These are phyloP conservation scores for Penicillium sp. DNA, from an alignment of 2,329 filamentous ascomycete species.

Conservation along the genomic window DNA sequence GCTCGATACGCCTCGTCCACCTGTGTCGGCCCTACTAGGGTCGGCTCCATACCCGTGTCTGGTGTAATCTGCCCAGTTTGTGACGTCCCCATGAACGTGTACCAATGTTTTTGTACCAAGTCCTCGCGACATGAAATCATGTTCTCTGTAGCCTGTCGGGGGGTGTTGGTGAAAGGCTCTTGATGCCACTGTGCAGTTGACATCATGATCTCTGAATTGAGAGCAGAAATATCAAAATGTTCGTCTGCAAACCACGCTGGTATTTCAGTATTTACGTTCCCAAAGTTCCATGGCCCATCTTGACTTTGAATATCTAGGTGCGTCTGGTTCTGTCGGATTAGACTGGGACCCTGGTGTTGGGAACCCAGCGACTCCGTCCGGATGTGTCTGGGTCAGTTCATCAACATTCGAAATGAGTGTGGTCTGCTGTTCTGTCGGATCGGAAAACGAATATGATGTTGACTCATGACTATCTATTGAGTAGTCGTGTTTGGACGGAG, in stretches of 20 bases:
- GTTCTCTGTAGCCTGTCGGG: not conserved
- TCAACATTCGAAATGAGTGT: not conserved
- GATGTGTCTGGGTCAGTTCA: not conserved
- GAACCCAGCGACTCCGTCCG: not conserved
- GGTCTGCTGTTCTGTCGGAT: not conserved
- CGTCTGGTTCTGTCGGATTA: not conserved
- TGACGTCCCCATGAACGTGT: conserved; percentile 21
- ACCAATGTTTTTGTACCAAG: conserved; percentile 14
- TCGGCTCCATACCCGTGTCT: conserved; percentile 14
- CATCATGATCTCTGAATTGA: conserved; percentile 13
- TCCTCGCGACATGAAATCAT: conserved; percentile 7
- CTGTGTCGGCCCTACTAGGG: no score
- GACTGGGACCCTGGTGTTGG: not conserved
- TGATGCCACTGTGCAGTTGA: not conserved
- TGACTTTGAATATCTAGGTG: not conserved
- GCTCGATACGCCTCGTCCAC: conserved; percentile 18
- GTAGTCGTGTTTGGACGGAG: not conserved
- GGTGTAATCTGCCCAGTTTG: conserved; percentile 23
- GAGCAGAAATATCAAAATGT: conserved; percentile 22
- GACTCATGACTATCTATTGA: not conserved
- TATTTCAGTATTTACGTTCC: not conserved
- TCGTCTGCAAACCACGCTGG: conserved; percentile 23
- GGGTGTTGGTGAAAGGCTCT: not conserved
- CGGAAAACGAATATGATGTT: not conserved
- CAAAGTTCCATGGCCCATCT: not conserved